Evolutionary conservation across 805 yeast genomes (phyloP), one percentile per base, ranked within the genome.

Genomic region (Phaffomyces thermotolerans): DNA sequence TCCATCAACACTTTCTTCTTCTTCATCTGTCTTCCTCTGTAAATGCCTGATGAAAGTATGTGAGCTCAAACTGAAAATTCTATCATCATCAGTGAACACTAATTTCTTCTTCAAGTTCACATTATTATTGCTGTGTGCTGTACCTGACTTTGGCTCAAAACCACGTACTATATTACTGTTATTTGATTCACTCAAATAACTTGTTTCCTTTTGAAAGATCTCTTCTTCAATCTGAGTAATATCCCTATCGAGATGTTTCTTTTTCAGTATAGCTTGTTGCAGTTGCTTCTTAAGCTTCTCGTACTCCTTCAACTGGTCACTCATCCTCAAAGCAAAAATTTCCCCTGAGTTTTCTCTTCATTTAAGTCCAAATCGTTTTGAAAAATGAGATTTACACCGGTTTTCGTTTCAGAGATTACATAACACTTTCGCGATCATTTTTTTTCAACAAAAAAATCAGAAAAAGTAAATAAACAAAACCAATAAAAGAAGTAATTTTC

Each of bases 141-240:
- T 42, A 56, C 47, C 48, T 12, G 41, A 40, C 25, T 86, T 85
- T 53, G 78, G 83, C 39, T 90, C 96, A 55, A 89, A 90, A 2
- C 98, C 98, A 50, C 84, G 83, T n/a, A 88, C 84, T 24, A 91
- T 82, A 60, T 87, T 90, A 0, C 96, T 90, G 25, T 71, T 62
- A 25, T 67, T 62, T 45, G 87, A 78, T 41, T 84, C 89, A 25
- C 82, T 76, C 38, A 90, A 75, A 58, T 90, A 90, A 13, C 77
- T 75, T 9, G 83, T 79, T 58, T 90, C 98, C 51, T 78, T 78
- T 39, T 79, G 82, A 64, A 79, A 89, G 6, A 90, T 81, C 41
- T 77, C 76, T 49, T 88, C 96, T 56, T 90, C 96, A 6, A 88
- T 59, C 37, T 62, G 64, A 20, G 75, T 75, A 39, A 82, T 70